These are phyloP conservation scores for Nannizzia gypsea DNA, from an alignment of 2,329 filamentous ascomycete species.

Conservation along the genomic window DNA sequence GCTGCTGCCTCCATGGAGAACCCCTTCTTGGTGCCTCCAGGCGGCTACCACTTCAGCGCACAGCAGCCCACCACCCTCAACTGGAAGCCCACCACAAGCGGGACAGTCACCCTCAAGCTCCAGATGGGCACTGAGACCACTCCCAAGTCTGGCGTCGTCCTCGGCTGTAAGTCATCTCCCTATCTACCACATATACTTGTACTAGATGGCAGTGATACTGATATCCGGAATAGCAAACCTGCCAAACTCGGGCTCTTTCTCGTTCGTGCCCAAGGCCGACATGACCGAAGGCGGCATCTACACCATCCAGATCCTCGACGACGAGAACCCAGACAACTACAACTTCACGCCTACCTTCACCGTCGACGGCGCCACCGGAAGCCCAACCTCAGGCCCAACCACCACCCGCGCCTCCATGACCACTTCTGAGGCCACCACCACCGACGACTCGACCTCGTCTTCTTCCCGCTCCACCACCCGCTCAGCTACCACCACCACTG, in stretches of 20 bases:
- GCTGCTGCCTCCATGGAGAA: slow-evolving; percentile 33
- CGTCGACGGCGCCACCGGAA: slow-evolving; percentile 36
- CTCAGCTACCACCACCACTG: slow-evolving; percentile 4
- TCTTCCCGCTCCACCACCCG: slow-evolving; percentile 17
- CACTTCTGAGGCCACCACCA: slow-evolving; percentile 17
- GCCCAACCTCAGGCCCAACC: slow-evolving; percentile 17
- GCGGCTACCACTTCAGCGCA: slow-evolving; percentile 35
- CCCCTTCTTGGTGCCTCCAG: slow-evolving; percentile 37
- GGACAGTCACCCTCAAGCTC: slow-evolving; percentile 43
- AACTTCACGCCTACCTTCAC: slow-evolving; percentile 45
- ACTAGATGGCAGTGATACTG: background rate
- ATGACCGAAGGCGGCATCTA: slow-evolving; percentile 37
- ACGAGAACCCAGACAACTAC: slow-evolving; percentile 30
- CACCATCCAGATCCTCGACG: slow-evolving; percentile 43
- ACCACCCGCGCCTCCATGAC: slow-evolving; percentile 16
- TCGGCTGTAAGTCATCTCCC: slow-evolving; percentile 32
- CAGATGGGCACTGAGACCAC: slow-evolving; percentile 34
- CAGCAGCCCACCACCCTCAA: slow-evolving; percentile 36
- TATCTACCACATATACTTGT: background rate
- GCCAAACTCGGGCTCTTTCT: slow-evolving; percentile 39
- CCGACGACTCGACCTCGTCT: slow-evolving; percentile 17
- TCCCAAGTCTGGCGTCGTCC: slow-evolving; percentile 29
- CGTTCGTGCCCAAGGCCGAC: slow-evolving; percentile 34
- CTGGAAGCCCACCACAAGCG: slow-evolving; percentile 40
- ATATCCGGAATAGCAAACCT: slow-evolving; percentile 30